phyloP scores from a whole-genome alignment of 2,329 filamentous ascomycete species.

The Sclerotinia spermophila region DNA sequence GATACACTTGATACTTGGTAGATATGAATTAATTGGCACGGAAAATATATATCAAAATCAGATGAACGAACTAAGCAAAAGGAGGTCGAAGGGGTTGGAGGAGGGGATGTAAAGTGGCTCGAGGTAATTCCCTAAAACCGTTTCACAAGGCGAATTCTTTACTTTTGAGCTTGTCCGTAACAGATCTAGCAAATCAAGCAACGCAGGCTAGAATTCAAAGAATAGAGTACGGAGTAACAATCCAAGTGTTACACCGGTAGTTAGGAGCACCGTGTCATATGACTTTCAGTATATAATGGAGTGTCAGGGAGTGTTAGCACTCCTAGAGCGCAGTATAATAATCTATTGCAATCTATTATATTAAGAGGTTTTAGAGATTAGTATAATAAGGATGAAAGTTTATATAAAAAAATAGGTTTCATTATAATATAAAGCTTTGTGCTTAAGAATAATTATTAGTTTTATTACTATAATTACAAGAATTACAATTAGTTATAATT shows the following conservation, averaged over 20 bases:
- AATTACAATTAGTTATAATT: too few species aligned
- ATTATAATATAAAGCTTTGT: too few species aligned
- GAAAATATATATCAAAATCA: neutral
- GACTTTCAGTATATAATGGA: neutral
- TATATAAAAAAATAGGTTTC: too few species aligned
- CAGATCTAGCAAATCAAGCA: neutral
- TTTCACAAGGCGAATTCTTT: conserved; percentile 4
- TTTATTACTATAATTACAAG: too few species aligned
- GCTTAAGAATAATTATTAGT: too few species aligned
- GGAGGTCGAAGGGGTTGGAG: neutral
- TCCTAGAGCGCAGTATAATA: too few species aligned
- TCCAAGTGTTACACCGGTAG: neutral
- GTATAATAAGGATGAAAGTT: too few species aligned
- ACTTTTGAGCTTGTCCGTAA: neutral
- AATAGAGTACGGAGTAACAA: neutral
- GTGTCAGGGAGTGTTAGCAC: too few species aligned
- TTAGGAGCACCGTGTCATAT: too few species aligned
- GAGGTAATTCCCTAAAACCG: neutral
- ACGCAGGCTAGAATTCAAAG: neutral
- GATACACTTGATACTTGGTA: neutral
- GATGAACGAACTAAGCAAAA: conserved; percentile 1
- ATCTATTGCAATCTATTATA: too few species aligned
- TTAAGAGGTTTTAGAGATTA: too few species aligned
- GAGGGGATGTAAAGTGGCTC: neutral
- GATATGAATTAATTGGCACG: neutral